A percentile compares a stretch with the other conserved stretches of the same genome.
Evolutionary conservation across 225 moss, liverwort and hornwort genomes (phyloP).

Genomic region (Polytrichum commune): DNA sequence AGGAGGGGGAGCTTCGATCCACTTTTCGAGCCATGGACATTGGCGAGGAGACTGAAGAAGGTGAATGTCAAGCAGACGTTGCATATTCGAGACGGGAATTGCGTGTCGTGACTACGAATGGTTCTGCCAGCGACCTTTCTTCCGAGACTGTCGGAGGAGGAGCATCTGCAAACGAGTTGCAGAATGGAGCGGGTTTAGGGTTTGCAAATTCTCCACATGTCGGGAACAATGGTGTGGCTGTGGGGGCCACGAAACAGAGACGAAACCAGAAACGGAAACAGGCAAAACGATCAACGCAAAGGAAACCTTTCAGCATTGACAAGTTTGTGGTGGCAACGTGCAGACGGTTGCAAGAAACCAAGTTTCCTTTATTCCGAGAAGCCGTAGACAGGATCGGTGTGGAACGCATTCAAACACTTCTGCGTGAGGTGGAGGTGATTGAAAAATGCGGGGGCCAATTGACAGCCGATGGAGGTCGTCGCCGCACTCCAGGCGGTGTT

Average conservation of each 20-base stretch:
- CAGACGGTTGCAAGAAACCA: conserved; percentile 65
- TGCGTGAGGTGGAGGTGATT: conserved; percentile 76
- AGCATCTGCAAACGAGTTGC: not conserved
- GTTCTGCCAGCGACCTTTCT: not conserved
- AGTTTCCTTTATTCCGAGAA: conserved; percentile 74
- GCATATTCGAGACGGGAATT: no score
- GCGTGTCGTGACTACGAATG: no score
- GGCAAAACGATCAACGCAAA: not conserved
- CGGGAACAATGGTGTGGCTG: no score
- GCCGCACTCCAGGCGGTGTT: conserved; percentile 90
- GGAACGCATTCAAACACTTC: conserved; percentile 47
- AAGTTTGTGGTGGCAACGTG: conserved; percentile 83
- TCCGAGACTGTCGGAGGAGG: not conserved
- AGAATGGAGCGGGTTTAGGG: no score
- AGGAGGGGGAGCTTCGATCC: conserved; percentile 36
- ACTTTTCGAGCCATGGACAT: conserved; percentile 54
- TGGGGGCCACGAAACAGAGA: not conserved
- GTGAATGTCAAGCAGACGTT: not conserved
- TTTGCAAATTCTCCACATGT: no score
- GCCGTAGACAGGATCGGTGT: conserved; percentile 80
- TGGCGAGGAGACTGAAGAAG: conserved; percentile 9
- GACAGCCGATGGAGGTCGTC: conserved; percentile 77
- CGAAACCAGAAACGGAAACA: conserved; percentile 18
- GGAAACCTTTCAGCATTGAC: conserved; percentile 23
- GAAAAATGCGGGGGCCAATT: conserved; percentile 87